Conservation (phyloP, 2,329 filamentous ascomycete genomes). For the Diaporthe sp. region DNA sequence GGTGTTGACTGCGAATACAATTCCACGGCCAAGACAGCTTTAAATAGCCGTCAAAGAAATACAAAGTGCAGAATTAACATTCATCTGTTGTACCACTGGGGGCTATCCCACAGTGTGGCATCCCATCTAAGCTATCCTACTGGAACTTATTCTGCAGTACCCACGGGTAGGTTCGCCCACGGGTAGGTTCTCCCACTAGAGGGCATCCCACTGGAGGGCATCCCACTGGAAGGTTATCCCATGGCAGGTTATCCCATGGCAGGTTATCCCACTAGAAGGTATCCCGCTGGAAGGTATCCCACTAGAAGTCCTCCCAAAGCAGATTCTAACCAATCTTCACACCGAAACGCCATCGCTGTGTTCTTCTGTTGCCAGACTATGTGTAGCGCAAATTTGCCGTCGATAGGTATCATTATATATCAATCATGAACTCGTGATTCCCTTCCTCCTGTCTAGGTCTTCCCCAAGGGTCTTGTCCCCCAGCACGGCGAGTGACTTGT, state of each 20-base stretch:
- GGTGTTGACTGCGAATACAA: not conserved
- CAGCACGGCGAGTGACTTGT: conserved; percentile 39
- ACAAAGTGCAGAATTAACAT: not conserved
- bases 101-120: no score
- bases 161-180: no score
- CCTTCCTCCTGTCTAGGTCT: conserved; percentile 46
- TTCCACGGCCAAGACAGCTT: not conserved
- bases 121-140: no score
- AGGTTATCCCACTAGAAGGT: no score
- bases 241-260: no score
- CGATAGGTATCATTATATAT: not conserved
- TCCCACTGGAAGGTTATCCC: no score
- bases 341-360: not conserved
- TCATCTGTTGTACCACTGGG: not conserved
- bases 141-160: no score
- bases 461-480: conserved; percentile 47
- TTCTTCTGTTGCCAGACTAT: not conserved
- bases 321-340: not conserved
- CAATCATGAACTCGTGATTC: conserved; percentile 31
- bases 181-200: no score
- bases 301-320: no score
- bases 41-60: not conserved
- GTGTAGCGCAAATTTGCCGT: not conserved
- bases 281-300: no score
- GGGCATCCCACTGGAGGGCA: no score